Percentiles rank a stretch among this genome's conserved stretches.
These are phyloP conservation scores for Daedalea quercina DNA, from an alignment of 768 basidiomycete genomes.

Conservation along the genomic window DNA sequence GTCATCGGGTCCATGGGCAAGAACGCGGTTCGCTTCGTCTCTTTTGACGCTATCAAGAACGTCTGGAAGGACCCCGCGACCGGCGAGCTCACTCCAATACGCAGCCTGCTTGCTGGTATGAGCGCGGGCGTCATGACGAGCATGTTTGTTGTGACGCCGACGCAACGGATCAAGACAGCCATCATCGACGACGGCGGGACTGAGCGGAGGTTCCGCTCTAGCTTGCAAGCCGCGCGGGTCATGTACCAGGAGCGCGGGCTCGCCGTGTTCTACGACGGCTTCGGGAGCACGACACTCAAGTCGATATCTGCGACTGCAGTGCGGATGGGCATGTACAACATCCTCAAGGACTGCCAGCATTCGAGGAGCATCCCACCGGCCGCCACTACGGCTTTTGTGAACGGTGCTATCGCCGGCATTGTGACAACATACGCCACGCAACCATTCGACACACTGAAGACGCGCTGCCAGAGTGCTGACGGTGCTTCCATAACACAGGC, in stretches of 20 bases:
- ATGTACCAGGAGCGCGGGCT: neutral
- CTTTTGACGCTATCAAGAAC: neutral
- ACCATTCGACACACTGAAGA: neutral
- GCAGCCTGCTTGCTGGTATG: neutral
- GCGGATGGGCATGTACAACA: neutral
- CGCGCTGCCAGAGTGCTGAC: neutral
- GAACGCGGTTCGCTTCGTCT: neutral
- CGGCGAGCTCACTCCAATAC: neutral
- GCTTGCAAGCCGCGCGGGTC: neutral
- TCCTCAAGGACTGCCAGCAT: neutral
- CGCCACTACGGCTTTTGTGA: neutral
- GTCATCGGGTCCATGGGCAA: neutral
- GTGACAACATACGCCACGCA: neutral
- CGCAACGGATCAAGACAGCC: neutral
- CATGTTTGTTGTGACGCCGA: neutral
- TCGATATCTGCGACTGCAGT: neutral
- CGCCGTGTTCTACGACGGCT: neutral
- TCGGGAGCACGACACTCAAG: neutral
- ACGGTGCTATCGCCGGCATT: neutral
- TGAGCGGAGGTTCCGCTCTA: neutral
- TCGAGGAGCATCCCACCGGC: neutral
- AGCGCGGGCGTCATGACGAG: neutral
- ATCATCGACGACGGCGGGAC: neutral
- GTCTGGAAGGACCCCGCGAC: neutral
- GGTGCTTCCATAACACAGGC: neutral